Evolutionary conservation across 1,139 yeast species (phyloP).

Genomic region (Pichia sp.): DNA sequence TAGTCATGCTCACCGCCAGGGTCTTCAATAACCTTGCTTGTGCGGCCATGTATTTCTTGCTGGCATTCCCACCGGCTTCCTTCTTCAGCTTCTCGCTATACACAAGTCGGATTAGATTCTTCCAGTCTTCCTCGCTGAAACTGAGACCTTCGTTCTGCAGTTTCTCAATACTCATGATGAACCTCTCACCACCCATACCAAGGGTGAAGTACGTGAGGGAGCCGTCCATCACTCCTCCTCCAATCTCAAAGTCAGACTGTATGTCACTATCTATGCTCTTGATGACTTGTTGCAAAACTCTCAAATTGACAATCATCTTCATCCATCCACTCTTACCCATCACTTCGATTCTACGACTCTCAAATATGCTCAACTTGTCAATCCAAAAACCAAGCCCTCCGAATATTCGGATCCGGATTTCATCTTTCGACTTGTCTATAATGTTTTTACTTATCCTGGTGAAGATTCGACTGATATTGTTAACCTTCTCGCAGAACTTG

Average conservation of each 20-base stretch:
- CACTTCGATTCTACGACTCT: constrained; percentile 51
- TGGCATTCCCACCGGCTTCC: constrained; percentile 14
- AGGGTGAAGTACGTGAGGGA: constrained; percentile 50
- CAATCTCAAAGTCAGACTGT: constrained; percentile 4
- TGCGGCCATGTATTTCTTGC: constrained; percentile 16
- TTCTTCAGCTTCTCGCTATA: constrained; percentile 41
- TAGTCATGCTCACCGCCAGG: constrained; percentile 1
- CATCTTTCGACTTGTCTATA: constrained; percentile 36
- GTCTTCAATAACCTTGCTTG: constrained; percentile 13
- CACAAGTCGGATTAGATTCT: constrained; percentile 42
- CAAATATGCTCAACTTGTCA: constrained; percentile 53
- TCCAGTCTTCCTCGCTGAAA: constrained; percentile 33
- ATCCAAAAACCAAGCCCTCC: constrained; percentile 56
- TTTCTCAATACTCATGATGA: constrained; percentile 8
- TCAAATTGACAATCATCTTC: constrained; percentile 62
- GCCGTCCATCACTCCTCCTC: constrained; percentile 16
- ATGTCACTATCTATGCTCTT: constrained; percentile 51
- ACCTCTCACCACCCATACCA: constrained; percentile 20
- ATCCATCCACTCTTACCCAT: constrained; percentile 65
- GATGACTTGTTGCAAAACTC: constrained; percentile 71
- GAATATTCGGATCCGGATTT: constrained; percentile 27
- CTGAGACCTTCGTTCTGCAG: constrained; percentile 6
- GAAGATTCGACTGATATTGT: constrained; percentile 16
- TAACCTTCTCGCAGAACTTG: constrained; percentile 19
- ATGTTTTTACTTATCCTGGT: constrained; percentile 42